Evolutionary conservation across 2,329 filamentous ascomycete genomes (phyloP).

Genomic region (Neurospora sp.): DNA sequence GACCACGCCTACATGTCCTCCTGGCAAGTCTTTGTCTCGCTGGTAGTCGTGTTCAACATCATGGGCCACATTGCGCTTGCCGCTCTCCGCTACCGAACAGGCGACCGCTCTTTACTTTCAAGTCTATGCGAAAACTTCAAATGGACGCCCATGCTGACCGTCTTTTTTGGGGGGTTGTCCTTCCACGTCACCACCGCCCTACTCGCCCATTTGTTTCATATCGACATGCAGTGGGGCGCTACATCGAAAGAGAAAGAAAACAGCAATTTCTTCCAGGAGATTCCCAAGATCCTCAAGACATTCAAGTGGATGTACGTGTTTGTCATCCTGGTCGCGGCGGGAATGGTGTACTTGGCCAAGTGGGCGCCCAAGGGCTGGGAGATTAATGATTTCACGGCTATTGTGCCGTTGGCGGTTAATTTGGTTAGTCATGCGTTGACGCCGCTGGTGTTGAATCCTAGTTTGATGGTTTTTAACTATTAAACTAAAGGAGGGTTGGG

Average conservation of each 20-base stretch:
- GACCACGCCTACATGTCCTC: conserved; percentile 58
- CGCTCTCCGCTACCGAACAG: conserved; percentile 51
- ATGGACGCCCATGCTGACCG: conserved; percentile 46
- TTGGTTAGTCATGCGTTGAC: conserved; percentile 43
- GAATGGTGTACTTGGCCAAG: conserved; percentile 38
- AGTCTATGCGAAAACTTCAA: conserved; percentile 46
- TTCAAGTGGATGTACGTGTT: conserved; percentile 34
- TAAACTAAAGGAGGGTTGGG: neutral
- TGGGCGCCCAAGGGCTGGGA: conserved; percentile 41
- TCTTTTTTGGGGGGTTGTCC: conserved; percentile 33
- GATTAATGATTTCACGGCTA: conserved; percentile 47
- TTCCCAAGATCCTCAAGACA: conserved; percentile 33
- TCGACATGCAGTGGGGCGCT: conserved; percentile 39
- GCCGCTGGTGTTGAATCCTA: conserved; percentile 5
- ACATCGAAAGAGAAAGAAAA: conserved; percentile 46
- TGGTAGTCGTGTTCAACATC: conserved; percentile 55
- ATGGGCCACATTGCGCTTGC: conserved; percentile 51
- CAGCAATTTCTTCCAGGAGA: conserved; percentile 46
- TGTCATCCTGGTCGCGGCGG: conserved; percentile 30
- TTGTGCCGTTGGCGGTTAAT: conserved; percentile 44
- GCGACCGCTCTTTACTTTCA: conserved; percentile 39
- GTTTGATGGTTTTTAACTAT: conserved; percentile 9
- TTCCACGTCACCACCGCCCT: conserved; percentile 31
- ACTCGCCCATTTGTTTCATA: conserved; percentile 30
- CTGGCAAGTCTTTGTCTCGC: conserved; percentile 52